Evolutionary conservation across 2,329 filamentous ascomycete species (phyloP).

Genomic region (Monosporascus ibericus): DNA sequence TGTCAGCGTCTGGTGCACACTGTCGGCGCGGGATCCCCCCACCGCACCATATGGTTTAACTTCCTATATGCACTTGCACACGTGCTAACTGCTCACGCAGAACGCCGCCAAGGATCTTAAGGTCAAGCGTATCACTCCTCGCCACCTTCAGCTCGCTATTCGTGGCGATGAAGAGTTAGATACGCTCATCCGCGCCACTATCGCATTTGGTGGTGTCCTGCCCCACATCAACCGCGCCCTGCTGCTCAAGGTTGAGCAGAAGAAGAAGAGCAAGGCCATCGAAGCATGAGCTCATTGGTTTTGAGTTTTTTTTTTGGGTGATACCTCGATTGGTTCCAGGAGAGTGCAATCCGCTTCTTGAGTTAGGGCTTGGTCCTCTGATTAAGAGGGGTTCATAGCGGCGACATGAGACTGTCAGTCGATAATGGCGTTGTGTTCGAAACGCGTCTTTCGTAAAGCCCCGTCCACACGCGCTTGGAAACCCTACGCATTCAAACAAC

Average conservation of each 20-base stretch:
- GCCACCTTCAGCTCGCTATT: constrained; percentile 95
- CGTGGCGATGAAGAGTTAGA: constrained; percentile 98
- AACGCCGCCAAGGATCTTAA: constrained; percentile 99
- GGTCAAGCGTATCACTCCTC: constrained; percentile 98
- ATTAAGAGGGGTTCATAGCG: not conserved
- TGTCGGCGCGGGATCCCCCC: too few relatives aligned
- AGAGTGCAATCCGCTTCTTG: not conserved
- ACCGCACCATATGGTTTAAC: not conserved
- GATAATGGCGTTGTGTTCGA: not conserved
- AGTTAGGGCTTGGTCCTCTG: not conserved
- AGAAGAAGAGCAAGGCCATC: constrained; percentile 71
- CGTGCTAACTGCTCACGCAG: constrained; percentile 30
- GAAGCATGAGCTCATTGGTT: constrained; percentile 30
- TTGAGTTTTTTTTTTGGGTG: not conserved
- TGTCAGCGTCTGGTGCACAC: not conserved
- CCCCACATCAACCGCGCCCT: constrained; percentile 98
- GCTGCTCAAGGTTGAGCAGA: constrained; percentile 92
- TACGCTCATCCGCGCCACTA: constrained; percentile 93
- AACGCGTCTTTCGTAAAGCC: not conserved
- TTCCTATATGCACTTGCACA: not conserved
- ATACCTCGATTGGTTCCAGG: not conserved
- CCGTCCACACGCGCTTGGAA: not conserved
- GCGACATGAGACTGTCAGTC: not conserved
- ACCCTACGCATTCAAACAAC: not conserved
- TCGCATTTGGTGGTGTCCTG: constrained; percentile 95